Evolutionary conservation across 306 rosid species (phyloP).

Genomic region (Mimosa bimucronata): DNA sequence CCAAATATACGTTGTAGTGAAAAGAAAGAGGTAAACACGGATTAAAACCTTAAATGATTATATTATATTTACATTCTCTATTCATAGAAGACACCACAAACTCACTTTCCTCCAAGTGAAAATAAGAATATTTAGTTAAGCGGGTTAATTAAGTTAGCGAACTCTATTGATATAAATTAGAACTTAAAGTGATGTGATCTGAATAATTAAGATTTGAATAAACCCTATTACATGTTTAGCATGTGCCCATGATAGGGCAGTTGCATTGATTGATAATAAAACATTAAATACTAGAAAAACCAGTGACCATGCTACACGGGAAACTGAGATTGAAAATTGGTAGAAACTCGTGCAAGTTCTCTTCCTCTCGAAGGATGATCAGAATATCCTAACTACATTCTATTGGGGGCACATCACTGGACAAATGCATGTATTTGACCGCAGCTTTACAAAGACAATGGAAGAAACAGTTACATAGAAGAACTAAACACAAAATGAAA

Average conservation of each 20-base stretch:
- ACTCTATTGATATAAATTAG: background rate
- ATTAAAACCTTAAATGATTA: background rate
- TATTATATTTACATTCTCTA: background rate
- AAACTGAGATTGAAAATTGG: conserved; percentile 14
- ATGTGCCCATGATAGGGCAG: background rate
- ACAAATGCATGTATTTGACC: conserved; percentile 11
- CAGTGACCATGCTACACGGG: background rate
- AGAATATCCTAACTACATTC: background rate
- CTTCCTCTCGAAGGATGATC: background rate
- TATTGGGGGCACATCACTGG: background rate
- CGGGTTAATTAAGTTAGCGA: background rate
- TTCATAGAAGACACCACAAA: background rate
- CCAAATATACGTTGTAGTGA: too few species aligned
- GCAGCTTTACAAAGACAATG: conserved; percentile 33
- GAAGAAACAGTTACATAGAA: conserved; percentile 28
- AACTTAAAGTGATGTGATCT: background rate
- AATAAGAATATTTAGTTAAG: too few species aligned
- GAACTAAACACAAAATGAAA: conserved; percentile 27
- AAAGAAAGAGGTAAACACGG: background rate
- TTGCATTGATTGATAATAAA: background rate
- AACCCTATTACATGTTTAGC: background rate
- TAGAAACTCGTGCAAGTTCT: background rate
- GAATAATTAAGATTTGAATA: background rate
- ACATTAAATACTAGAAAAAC: background rate
- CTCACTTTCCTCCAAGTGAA: background rate